Percentiles rank a stretch among this genome's conserved stretches.
Evolutionary conservation across 768 basidiomycete genomes (phyloP).

Genomic region (Boletus edulis): DNA sequence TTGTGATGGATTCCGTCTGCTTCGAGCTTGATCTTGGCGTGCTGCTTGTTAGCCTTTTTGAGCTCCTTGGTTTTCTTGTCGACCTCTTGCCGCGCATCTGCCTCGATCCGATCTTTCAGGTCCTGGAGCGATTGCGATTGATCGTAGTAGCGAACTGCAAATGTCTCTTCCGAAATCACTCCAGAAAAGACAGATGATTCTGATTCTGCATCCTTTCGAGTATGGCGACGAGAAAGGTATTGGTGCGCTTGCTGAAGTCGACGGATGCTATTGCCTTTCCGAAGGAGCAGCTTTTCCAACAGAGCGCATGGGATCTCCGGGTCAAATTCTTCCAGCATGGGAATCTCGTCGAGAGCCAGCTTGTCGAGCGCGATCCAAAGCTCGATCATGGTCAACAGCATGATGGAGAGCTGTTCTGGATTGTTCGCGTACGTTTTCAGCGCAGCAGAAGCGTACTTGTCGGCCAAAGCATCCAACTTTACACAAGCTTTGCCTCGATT

Average conservation of each 20-base stretch:
- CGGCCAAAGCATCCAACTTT: conserved; percentile 25
- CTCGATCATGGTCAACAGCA: conserved; percentile 43
- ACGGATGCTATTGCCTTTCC: conserved; percentile 23
- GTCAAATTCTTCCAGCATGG: conserved; percentile 41
- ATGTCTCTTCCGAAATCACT: conserved; percentile 12
- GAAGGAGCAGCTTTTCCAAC: conserved; percentile 43
- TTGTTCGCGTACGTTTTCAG: conserved; percentile 26
- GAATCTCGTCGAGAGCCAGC: conserved; percentile 29
- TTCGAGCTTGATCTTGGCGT: background rate
- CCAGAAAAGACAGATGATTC: conserved; percentile 35
- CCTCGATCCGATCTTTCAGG: conserved; percentile 29
- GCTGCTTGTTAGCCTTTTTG: conserved; percentile 3
- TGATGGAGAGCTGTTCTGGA: conserved; percentile 35
- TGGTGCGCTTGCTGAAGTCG: conserved; percentile 24
- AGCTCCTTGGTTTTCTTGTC: conserved; percentile 29
- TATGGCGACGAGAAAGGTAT: conserved; percentile 33
- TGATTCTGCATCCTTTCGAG: background rate
- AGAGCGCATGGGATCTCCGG: conserved; percentile 40
- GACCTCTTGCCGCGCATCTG: conserved; percentile 18
- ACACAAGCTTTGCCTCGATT: conserved; percentile 19
- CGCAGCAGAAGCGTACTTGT: conserved; percentile 26
- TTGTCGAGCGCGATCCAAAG: conserved; percentile 49
- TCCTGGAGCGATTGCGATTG: conserved; percentile 14
- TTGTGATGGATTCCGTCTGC: background rate
- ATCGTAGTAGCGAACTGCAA: conserved; percentile 35